Evolutionary conservation across 2,329 filamentous ascomycete species (phyloP).

Genomic region (Escovopsis weberi): DNA sequence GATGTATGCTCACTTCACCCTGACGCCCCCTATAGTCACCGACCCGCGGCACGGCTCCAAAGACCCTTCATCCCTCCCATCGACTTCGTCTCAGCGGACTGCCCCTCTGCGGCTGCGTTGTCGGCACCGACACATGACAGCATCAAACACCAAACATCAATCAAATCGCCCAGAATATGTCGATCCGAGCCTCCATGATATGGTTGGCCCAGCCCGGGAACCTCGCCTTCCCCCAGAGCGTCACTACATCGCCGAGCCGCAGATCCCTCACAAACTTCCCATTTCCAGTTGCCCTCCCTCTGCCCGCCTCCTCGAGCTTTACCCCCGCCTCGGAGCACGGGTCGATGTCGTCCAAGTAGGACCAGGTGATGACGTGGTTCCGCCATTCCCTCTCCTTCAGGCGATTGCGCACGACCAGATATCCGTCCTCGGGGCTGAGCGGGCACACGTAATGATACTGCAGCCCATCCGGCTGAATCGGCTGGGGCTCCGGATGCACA

Average conservation of each 20-base stretch:
- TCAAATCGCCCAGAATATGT: constrained; percentile 43
- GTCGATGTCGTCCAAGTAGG: constrained; percentile 31
- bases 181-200: constrained; percentile 34
- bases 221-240: constrained; percentile 45
- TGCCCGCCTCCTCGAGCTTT: constrained; percentile 26
- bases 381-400: constrained; percentile 19
- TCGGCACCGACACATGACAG: too few relatives aligned
- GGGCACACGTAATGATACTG: constrained; percentile 22
- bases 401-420: constrained; percentile 35
- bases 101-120: too few relatives aligned
- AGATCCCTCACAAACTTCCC: constrained; percentile 42
- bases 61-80: too few relatives aligned
- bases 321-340: constrained; percentile 26
- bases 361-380: constrained; percentile 39
- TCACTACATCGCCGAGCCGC: constrained; percentile 45
- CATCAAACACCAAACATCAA: not conserved
- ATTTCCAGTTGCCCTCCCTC: constrained; percentile 34
- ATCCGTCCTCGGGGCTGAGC: constrained; percentile 18
- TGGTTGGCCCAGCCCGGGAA: constrained; percentile 40
- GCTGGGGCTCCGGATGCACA: constrained; percentile 17
- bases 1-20: too few relatives aligned
- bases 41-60: too few relatives aligned
- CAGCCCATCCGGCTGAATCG: constrained; percentile 4
- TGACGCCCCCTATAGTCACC: too few relatives aligned
- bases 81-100: too few relatives aligned